phyloP scores from a whole-genome alignment of 2,329 filamentous ascomycete species.

The Curvularia verruculosa region DNA sequence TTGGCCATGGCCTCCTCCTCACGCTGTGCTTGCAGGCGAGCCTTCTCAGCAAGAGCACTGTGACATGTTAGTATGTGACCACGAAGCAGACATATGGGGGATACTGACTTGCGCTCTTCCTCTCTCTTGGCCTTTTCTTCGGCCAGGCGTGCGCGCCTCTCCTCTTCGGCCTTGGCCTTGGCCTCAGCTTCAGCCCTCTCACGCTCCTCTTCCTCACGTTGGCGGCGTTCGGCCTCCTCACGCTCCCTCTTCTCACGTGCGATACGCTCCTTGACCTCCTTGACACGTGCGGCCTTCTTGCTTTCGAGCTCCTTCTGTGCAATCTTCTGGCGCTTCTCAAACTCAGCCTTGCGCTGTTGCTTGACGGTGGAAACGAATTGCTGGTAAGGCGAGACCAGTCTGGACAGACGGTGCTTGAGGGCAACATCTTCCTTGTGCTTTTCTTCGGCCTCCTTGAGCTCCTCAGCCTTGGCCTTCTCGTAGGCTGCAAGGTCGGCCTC shows the following conservation, averaged over 20 bases:
- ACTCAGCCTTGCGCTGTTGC: slow-evolving; percentile 89
- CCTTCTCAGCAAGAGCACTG: slow-evolving; percentile 68
- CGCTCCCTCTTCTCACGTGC: slow-evolving; percentile 81
- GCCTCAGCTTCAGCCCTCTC: slow-evolving; percentile 83
- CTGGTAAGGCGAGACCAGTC: slow-evolving; percentile 85
- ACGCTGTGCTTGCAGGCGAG: slow-evolving; percentile 73
- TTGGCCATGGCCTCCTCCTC: slow-evolving; percentile 88
- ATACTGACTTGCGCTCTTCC: slow-evolving; percentile 63
- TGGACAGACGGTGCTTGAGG: slow-evolving; percentile 88
- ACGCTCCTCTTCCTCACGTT: slow-evolving; percentile 85
- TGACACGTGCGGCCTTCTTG: slow-evolving; percentile 85
- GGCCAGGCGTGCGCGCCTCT: slow-evolving; percentile 73
- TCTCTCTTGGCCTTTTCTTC: slow-evolving; percentile 71
- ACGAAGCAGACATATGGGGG: slow-evolving; percentile 8
- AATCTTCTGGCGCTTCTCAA: slow-evolving; percentile 89
- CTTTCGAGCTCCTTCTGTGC: slow-evolving; percentile 93
- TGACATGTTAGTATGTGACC: slow-evolving; percentile 42
- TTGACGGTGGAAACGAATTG: slow-evolving; percentile 81
- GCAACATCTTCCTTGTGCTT: slow-evolving; percentile 94
- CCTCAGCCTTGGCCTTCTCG: slow-evolving; percentile 77
- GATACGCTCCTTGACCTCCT: slow-evolving; percentile 83
- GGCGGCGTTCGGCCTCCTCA: slow-evolving; percentile 80
- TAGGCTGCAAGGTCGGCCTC: slow-evolving; percentile 79
- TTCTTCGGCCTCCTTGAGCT: slow-evolving; percentile 76
- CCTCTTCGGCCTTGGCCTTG: slow-evolving; percentile 77